Percentiles rank a stretch among this genome's conserved stretches.
These are phyloP conservation scores for Chimonanthus praecox DNA, from an alignment of 164 flowering plant genomes.

Conservation along the genomic window DNA sequence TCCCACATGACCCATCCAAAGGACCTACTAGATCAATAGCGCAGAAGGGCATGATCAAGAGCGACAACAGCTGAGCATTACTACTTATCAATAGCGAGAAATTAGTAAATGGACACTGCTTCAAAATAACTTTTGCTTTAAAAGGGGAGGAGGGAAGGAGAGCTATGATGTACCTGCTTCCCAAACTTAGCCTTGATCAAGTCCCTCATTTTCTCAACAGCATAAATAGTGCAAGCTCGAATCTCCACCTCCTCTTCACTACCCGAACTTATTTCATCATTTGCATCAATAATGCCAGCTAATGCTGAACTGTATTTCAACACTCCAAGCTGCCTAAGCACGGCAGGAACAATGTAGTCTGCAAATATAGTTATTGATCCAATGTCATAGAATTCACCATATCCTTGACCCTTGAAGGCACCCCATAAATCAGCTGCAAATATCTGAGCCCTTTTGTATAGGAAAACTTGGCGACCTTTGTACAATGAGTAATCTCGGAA, in stretches of 20 bases:
- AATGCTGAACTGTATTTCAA: constrained; percentile 59
- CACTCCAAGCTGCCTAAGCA: constrained; percentile 79
- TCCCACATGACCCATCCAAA: no score
- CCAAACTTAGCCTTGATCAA: constrained; percentile 48
- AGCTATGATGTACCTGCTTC: constrained; percentile 46
- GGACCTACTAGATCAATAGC: no score
- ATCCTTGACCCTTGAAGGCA: constrained; percentile 85
- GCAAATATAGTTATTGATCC: constrained; percentile 88
- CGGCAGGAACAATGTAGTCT: constrained; percentile 91
- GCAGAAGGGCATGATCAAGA: no score
- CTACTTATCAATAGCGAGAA: no score
- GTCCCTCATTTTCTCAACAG: constrained; percentile 86
- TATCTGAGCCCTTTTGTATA: constrained; percentile 96
- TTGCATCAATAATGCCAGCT: constrained; percentile 42
- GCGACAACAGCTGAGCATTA: no score
- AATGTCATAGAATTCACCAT: constrained; percentile 73
- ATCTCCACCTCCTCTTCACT: constrained; percentile 90
- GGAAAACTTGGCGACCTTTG: constrained; percentile 87
- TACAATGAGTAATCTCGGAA: constrained; percentile 88
- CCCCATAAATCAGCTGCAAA: constrained; percentile 94
- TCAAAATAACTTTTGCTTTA: no score
- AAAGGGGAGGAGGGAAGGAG: no score
- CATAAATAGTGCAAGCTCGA: constrained; percentile 84
- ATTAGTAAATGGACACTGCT: no score
- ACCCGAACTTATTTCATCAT: constrained; percentile 63